phyloP scores from a whole-genome alignment of 1,284 basidiomycete species.

The Kalmanozyma brasiliensis region DNA sequence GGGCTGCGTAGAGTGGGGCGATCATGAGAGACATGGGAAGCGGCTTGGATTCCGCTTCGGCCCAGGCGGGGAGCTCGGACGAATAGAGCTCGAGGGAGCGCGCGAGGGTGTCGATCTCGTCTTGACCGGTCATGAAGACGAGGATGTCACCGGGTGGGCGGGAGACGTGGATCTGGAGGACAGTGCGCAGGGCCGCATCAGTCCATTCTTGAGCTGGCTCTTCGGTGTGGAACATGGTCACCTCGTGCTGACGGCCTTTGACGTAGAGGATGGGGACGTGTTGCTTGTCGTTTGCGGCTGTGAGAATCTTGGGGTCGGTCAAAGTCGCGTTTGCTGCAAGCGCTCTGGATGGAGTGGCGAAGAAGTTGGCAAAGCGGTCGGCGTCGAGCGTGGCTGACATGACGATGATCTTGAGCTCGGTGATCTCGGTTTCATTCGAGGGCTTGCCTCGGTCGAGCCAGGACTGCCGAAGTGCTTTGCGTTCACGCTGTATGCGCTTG shows the following conservation, averaged over 20 bases:
- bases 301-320: not conserved
- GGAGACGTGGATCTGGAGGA: constrained; percentile 88
- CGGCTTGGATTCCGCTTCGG: constrained; percentile 32
- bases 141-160: constrained; percentile 86
- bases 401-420: constrained; percentile 83
- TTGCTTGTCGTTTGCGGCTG: constrained; percentile 18
- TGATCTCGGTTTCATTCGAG: constrained; percentile 62
- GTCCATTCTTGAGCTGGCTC: constrained; percentile 84
- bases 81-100: constrained; percentile 52
- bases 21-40: constrained; percentile 51
- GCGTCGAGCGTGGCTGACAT: constrained; percentile 99
- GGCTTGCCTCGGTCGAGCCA: constrained; percentile 50
- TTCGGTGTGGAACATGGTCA: constrained; percentile 74
- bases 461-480: constrained; percentile 71
- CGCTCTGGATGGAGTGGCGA: constrained; percentile 69
- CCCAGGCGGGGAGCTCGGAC: constrained; percentile 54
- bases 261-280: constrained; percentile 84
- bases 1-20: constrained; percentile 65
- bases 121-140: constrained; percentile 95
- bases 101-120: constrained; percentile 89
- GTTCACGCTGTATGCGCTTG: constrained; percentile 72
- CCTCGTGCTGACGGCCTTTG: constrained; percentile 92
- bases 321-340: constrained; percentile 9
- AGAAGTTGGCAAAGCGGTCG: constrained; percentile 90
- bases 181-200: constrained; percentile 86